Evolutionary conservation across 345 rosid species (phyloP), one percentile per base, ranked within the genome.

Genomic region (Ceriops tagal): DNA sequence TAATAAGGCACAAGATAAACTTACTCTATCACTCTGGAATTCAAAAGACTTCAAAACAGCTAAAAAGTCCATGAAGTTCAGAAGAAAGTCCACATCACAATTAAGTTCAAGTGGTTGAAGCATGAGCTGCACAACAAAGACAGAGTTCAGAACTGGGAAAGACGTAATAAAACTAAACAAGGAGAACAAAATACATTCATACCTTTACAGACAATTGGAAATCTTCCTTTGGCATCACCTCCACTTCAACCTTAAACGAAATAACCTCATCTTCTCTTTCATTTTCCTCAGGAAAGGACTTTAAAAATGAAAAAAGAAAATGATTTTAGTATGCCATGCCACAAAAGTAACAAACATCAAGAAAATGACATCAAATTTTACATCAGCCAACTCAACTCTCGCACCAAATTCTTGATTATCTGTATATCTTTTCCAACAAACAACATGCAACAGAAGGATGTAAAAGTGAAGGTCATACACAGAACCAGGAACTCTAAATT

Each of bases 11-110:
- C 49, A 43, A 43, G 1, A 43, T 43, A 24, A 67, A 64, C 92
- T 85, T 82, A 93, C 98, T 81, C 93, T 89, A 82, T 84, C 87
- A 66, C 72, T 83, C 46, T 88, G 93, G 83, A 87, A 89, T 68
- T 81, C 79, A 77, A 87, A 81, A 61, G 83, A 84, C 67, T 80
- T 76, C 66, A 86, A 67, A 51, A 74, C 79, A 62, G 71, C 61
- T 70, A 84, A 81, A 73, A 93, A 87, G 18, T 79, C 81, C 68
- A 77, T 27, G 63, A 86, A 64, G 61, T 83, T 75, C 46, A 35
- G 73, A 70, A 83, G 68, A 75, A 86, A 85, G 37, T 76, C 84
- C 28, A 74, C 58, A 79, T 93, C 86, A 32, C 71, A 86, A 58
- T 81, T 65, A 58, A 86, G 86, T 79, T 85, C 86, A 76, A 91